Percentiles rank a stretch among this genome's conserved stretches.
Conservation (phyloP, 108 stramenopile genomes). For the Discostella stelligeroides region DNA sequence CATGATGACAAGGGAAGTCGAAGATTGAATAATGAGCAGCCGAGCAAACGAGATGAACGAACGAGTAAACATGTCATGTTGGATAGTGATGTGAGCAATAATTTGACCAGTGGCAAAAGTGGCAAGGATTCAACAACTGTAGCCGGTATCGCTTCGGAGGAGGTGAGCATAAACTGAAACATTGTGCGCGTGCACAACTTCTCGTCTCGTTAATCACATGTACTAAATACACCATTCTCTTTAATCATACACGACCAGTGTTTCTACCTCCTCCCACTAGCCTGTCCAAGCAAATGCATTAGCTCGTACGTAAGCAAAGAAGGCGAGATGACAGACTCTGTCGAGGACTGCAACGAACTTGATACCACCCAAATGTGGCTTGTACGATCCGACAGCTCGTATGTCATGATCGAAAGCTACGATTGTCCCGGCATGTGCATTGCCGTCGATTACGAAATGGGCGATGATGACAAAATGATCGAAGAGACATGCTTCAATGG, state of each 20-base stretch:
- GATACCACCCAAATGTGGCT: slow-evolving; percentile 32
- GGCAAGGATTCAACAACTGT: background rate
- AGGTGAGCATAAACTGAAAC: background rate
- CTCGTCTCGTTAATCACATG: too few species aligned
- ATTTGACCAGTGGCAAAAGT: background rate
- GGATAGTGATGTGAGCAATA: too few species aligned
- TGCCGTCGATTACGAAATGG: slow-evolving; percentile 33
- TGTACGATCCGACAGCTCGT: slow-evolving; percentile 43
- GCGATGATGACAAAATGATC: slow-evolving; percentile 26
- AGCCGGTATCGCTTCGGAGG: background rate
- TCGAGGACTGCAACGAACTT: slow-evolving; percentile 16
- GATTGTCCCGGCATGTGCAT: slow-evolving; percentile 32
- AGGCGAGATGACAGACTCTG: slow-evolving; percentile 18
- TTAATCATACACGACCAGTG: slow-evolving; percentile 1
- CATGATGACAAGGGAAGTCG: background rate
- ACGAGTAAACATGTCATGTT: background rate
- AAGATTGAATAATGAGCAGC: background rate
- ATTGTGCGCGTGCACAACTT: too few species aligned
- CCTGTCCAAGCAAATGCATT: slow-evolving; percentile 38
- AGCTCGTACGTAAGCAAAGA: slow-evolving; percentile 22
- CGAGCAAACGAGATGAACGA: background rate
- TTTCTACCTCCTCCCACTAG: slow-evolving; percentile 37
- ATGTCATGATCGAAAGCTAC: slow-evolving; percentile 42
- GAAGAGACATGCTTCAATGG: slow-evolving; percentile 26
- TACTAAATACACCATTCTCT: background rate